Percentiles rank a stretch among this genome's conserved stretches.
Conservation (phyloP, 2,329 filamentous ascomycete species). For the Didymella pomorum region DNA sequence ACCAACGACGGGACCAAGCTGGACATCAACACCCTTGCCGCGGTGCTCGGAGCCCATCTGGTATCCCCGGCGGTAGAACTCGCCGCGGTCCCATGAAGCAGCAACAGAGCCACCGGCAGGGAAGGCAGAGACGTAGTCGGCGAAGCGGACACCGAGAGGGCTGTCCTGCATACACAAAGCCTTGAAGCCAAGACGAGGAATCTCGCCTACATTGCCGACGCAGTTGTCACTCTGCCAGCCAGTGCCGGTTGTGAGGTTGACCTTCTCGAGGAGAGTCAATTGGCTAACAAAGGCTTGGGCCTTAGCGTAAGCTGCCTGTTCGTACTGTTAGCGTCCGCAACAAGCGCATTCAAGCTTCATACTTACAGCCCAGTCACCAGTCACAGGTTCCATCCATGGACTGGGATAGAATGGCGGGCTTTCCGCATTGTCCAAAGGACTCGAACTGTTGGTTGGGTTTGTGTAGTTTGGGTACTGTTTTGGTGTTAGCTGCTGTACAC, state of each 20-base stretch:
- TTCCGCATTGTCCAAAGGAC: constrained; percentile 39
- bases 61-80: constrained; percentile 73
- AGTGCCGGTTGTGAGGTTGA: constrained; percentile 91
- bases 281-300: constrained; percentile 82
- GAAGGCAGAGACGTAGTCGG: constrained; percentile 84
- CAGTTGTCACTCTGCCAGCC: constrained; percentile 66
- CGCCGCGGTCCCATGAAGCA: constrained; percentile 78
- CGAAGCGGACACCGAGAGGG: constrained; percentile 78
- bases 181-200: constrained; percentile 74
- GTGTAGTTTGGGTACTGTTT: constrained; percentile 43
- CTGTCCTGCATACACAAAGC: constrained; percentile 87
- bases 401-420: constrained; percentile 81
- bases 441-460: constrained; percentile 36
- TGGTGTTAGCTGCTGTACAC: constrained; percentile 35
- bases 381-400: constrained; percentile 78
- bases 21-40: constrained; percentile 77
- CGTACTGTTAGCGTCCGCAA: background rate
- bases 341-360: background rate
- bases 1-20: constrained; percentile 79
- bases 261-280: constrained; percentile 85
- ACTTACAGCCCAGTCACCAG: constrained; percentile 70
- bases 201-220: constrained; percentile 76
- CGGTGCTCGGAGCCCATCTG: constrained; percentile 80
- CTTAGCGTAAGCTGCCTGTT: constrained; percentile 70
- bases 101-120: constrained; percentile 79